phyloP scores from a whole-genome alignment of 192 early-diverging fungal genomes.

The Mortierella antarctica region DNA sequence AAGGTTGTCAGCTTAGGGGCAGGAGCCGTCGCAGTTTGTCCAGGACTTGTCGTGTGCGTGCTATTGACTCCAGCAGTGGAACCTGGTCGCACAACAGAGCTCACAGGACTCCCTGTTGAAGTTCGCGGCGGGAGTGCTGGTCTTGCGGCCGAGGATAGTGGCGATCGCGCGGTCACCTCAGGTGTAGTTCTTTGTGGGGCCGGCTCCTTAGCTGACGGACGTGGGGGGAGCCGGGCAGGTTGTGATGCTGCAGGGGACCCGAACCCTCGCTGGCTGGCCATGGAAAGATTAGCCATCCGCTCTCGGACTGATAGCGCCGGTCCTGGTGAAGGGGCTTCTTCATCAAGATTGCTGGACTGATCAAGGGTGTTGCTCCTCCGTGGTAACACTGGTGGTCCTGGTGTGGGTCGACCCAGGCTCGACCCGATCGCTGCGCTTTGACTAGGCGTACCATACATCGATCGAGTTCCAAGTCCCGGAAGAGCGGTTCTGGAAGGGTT shows the following conservation, averaged over 20 bases:
- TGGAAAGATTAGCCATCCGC: slow-evolving; percentile 37
- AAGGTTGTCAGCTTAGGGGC: slow-evolving; percentile 49
- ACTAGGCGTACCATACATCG: slow-evolving; percentile 1
- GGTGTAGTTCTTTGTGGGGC: neutral
- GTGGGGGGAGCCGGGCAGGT: slow-evolving; percentile 24
- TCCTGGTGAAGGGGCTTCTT: neutral
- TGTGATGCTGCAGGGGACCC: slow-evolving; percentile 1
- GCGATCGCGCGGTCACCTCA: slow-evolving; percentile 15
- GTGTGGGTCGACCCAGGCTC: neutral
- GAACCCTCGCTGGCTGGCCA: slow-evolving; percentile 12
- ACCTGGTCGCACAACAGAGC: neutral
- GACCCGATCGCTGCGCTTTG: neutral
- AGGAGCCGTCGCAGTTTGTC: slow-evolving; percentile 21
- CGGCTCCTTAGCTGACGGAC: slow-evolving; percentile 7
- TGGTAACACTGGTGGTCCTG: slow-evolving; percentile 33
- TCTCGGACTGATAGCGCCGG: slow-evolving; percentile 30
- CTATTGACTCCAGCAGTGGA: neutral
- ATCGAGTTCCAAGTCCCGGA: slow-evolving; percentile 17
- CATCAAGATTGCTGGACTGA: neutral
- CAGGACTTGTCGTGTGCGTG: slow-evolving; percentile 20
- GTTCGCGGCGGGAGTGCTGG: slow-evolving; percentile 26
- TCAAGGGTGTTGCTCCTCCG: slow-evolving; percentile 23
- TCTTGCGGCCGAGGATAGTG: slow-evolving; percentile 38
- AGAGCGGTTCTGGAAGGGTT: slow-evolving; percentile 4
- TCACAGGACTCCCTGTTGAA: slow-evolving; percentile 20